Conservation (phyloP, 148 eudicot species). For the Silene latifolia region DNA sequence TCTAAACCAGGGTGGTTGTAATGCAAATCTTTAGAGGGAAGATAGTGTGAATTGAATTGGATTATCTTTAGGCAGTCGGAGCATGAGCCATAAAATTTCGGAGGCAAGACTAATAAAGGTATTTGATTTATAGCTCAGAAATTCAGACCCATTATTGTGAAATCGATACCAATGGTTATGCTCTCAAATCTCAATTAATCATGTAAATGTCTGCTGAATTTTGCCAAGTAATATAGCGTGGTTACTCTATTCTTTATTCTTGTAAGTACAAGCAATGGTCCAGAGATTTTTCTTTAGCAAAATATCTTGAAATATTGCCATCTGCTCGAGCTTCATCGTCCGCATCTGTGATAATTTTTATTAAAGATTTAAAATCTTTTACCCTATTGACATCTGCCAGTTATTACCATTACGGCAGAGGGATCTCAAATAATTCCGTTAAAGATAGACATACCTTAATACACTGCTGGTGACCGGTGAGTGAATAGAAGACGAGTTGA, state of each 20-base stretch:
- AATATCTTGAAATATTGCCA: no score
- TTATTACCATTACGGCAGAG: no score
- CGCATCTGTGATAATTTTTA: no score
- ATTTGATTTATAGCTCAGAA: background rate
- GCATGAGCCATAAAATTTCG: no score
- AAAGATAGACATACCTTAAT: no score
- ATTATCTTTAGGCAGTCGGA: background rate
- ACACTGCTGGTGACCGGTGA: no score
- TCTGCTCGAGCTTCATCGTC: no score
- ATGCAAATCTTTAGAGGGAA: background rate
- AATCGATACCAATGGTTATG: background rate
- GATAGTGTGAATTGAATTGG: background rate
- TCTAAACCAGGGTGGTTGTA: background rate
- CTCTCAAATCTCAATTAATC: background rate
- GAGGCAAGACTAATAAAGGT: background rate
- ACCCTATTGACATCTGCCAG: no score
- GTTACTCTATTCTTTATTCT: constrained; percentile 19
- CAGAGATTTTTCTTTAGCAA: no score
- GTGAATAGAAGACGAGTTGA: no score
- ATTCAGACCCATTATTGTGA: background rate
- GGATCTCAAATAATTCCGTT: no score
- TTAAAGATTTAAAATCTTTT: no score
- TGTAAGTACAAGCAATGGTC: constrained; percentile 19
- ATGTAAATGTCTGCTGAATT: constrained; percentile 16
- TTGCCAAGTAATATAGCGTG: constrained; percentile 16